These are phyloP conservation scores for Pythium chondricola DNA, from an alignment of 352 stramenopile genomes.

Conservation along the genomic window DNA sequence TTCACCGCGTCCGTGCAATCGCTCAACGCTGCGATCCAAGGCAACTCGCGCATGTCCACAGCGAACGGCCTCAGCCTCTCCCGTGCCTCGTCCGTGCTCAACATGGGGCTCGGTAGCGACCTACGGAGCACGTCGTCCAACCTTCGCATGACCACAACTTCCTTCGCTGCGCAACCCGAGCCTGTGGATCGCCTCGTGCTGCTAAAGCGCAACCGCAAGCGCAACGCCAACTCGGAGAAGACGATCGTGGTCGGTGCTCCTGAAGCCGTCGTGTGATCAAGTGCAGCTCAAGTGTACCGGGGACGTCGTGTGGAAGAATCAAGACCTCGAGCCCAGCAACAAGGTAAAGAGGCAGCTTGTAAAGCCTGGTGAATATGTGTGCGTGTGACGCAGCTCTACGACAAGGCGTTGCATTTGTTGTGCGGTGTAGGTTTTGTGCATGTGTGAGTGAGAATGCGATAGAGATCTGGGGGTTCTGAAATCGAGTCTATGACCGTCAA, in stretches of 20 bases:
- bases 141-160: conserved; percentile 42
- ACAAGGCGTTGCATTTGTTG: too few relatives aligned
- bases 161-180: conserved; percentile 30
- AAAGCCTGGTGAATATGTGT: too few relatives aligned
- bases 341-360: too few relatives aligned
- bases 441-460: too few relatives aligned
- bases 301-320: too few relatives aligned
- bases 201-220: conserved; percentile 76
- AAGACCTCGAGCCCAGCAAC: too few relatives aligned
- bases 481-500: too few relatives aligned
- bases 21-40: conserved; percentile 71
- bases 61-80: conserved; percentile 24
- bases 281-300: too few relatives aligned
- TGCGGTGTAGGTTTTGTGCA: too few relatives aligned
- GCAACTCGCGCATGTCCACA: conserved; percentile 38
- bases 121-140: conserved; percentile 26
- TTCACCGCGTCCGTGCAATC: conserved; percentile 83
- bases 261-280: conserved; percentile 69
- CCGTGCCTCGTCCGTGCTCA: conserved; percentile 11
- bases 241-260: conserved; percentile 84
- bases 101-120: conserved; percentile 19
- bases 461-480: too few relatives aligned
- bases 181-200: conserved; percentile 67
- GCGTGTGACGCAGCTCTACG: too few relatives aligned
- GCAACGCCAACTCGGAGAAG: conserved; percentile 64